Base-by-base conservation (phyloP, 2,329 filamentous ascomycete genomes). In the Fusarium foetens region DNA sequence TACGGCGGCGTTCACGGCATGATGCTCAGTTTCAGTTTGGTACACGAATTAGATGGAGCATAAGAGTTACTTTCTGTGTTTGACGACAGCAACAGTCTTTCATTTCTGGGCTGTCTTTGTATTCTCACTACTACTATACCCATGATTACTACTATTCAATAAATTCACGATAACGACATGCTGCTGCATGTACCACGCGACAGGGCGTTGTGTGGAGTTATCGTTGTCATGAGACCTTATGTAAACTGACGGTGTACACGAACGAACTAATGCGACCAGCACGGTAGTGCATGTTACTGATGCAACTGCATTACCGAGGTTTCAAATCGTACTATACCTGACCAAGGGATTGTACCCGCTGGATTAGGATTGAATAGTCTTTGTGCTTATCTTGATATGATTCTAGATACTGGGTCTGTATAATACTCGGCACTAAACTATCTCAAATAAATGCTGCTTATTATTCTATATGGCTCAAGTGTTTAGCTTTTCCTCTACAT, bases 201-300 rank as follows among this genome's bases (percentile, higher is more conserved):
- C 41, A 66, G 42, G 55, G 46, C 69, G 54, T 58, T 38, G 61
- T 71, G 70, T 71, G 70, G 70, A 64, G 70, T 70, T 63, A 33
- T 52, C 35, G 41, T 54, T 33, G 59, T 73, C 70, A 73, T 68
- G 66, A 62, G 70, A 64, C 70, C 58, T 60, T 36, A 38, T 53
- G 61, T 36, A 71, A 58, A 71, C 51, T 66, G 53, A 72, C 66
- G 61, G 70, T 71, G 66, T 61, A 68, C 71, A 51, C 48, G 29
- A 69, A 63, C 60, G 53, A 55, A 48, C 70, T 73, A 68, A 72
- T 41, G 69, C 72, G 41, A 63, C 55, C 48, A 63, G 49, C 51
- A 43, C 55, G 52, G 53, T 60, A 48, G 46, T 39, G 36, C 61
- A 39, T 17, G 42, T 42, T 66, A 66, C 53, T 48, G 42, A n/a